Conservation (phyloP, 345 rosid species). For the Eutrema yunnanense region DNA sequence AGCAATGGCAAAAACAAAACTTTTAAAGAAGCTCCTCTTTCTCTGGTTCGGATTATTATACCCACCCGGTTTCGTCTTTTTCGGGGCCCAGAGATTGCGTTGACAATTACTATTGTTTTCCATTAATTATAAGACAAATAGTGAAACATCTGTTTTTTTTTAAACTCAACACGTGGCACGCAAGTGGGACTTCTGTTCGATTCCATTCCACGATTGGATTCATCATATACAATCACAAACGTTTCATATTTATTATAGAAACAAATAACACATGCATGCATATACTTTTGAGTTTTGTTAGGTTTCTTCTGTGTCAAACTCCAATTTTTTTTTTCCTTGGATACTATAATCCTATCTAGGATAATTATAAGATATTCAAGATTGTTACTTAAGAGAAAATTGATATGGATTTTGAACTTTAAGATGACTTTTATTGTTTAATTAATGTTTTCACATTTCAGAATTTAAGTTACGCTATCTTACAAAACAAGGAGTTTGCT, state of each 20-base stretch:
- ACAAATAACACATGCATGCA: background rate
- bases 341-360: background rate
- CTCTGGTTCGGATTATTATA: conserved; percentile 6
- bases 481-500: background rate
- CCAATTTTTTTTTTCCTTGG: background rate
- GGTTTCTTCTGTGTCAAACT: background rate
- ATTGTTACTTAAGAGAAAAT: background rate
- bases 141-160: background rate
- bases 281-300: background rate
- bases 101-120: conserved; percentile 7
- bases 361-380: background rate
- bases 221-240: background rate
- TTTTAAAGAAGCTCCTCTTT: conserved; percentile 13
- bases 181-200: conserved; percentile 10
- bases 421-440: background rate
- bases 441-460: background rate
- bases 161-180: conserved; percentile 5
- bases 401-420: background rate
- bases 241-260: background rate
- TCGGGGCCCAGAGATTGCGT: conserved; percentile 11
- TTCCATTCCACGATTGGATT: conserved; percentile 5
- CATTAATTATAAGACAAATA: background rate
- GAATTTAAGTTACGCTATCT: background rate
- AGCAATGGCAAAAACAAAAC: conserved; percentile 4
- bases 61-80: conserved; percentile 1